Conservation (phyloP, 257 asterid genomes). For the Solanum pennellii region DNA sequence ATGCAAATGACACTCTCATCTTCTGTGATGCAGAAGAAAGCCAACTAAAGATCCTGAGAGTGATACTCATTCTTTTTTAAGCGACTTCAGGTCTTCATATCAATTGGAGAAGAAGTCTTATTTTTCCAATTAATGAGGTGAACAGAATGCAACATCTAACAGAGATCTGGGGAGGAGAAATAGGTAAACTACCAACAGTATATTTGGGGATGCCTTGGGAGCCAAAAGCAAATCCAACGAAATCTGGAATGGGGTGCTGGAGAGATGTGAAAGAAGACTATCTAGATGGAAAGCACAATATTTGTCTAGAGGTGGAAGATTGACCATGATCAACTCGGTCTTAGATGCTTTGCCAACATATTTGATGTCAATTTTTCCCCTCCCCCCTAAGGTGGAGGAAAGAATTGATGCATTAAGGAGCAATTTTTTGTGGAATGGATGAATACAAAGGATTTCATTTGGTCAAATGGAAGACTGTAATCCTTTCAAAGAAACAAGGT, state of each 20-base stretch:
- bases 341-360: not conserved
- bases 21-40: not conserved
- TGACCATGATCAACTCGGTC: not conserved
- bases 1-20: not conserved
- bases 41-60: not conserved
- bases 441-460: not conserved
- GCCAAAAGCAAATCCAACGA: not conserved
- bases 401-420: not conserved
- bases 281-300: not conserved
- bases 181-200: not conserved
- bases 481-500: not conserved
- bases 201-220: not conserved
- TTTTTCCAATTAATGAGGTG: not conserved
- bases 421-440: not conserved
- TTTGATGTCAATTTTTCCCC: not conserved
- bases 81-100: not conserved
- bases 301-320: not conserved
- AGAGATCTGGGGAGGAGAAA: not conserved
- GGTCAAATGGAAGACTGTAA: not conserved
- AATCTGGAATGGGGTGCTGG: not conserved
- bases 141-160: too few relatives aligned
- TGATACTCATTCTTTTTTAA: not conserved
- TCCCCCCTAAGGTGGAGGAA: not conserved
- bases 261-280: not conserved
- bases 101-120: not conserved